Evolutionary conservation across 768 basidiomycete genomes (phyloP).

Genomic region (Macrolepiota fuliginosa): DNA sequence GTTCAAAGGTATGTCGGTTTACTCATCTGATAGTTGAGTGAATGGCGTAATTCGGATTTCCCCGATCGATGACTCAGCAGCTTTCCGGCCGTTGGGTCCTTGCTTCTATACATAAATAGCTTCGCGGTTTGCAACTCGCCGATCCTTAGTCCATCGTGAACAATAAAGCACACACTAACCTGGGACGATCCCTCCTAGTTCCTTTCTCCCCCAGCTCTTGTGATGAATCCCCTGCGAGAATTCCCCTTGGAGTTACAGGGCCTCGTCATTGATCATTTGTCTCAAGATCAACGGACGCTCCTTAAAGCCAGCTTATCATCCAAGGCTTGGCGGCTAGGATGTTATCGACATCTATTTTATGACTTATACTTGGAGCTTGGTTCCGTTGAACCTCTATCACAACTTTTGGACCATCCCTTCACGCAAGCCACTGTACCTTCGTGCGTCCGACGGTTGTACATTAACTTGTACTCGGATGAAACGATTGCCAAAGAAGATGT

Average conservation of each 20-base stretch:
- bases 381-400: slow-evolving; percentile 16
- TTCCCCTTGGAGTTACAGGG: slow-evolving; percentile 23
- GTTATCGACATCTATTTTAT: slow-evolving; percentile 20
- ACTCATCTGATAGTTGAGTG: neutral
- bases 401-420: slow-evolving; percentile 14
- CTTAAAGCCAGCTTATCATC: slow-evolving; percentile 20
- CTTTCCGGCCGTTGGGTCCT: neutral
- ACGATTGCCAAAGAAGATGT: neutral
- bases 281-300: slow-evolving; percentile 15
- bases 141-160: neutral
- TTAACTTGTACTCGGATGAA: neutral
- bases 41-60: slow-evolving; percentile 20
- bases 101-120: neutral
- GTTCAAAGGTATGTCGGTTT: neutral
- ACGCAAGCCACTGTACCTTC: neutral
- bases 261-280: slow-evolving; percentile 21
- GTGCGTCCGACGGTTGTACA: slow-evolving; percentile 2
- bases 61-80: neutral
- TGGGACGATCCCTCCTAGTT: neutral
- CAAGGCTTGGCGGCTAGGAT: slow-evolving; percentile 20
- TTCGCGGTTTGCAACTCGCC: neutral
- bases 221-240: neutral
- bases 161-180: neutral
- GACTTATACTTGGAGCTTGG: slow-evolving; percentile 14
- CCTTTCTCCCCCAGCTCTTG: neutral